Conservation (phyloP, 1,284 basidiomycete genomes). For the Gymnopus androsaceus region DNA sequence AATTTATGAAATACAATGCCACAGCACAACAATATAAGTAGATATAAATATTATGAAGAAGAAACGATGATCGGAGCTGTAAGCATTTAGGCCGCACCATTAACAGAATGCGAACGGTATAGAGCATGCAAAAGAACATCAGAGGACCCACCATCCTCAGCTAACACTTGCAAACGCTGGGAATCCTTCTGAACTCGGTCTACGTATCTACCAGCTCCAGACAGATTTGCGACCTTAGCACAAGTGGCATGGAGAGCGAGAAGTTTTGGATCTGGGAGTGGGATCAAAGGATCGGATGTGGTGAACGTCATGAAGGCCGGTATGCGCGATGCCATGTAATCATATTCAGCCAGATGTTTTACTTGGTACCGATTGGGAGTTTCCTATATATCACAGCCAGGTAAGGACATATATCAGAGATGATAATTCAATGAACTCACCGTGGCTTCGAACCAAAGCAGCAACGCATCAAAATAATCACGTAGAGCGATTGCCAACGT, state of each 20-base stretch:
- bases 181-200: conserved; percentile 19
- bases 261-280: conserved; percentile 18
- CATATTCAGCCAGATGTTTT: neutral
- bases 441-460: conserved; percentile 31
- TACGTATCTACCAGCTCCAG: conserved; percentile 32
- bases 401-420: neutral
- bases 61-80: too few species aligned
- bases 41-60: too few species aligned
- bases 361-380: neutral
- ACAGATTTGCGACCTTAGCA: conserved; percentile 31
- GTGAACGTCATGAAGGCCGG: conserved; percentile 9
- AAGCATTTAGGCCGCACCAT: too few species aligned
- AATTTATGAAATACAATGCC: too few species aligned
- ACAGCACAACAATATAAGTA: too few species aligned
- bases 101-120: neutral
- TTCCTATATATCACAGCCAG: neutral
- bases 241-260: conserved; percentile 27
- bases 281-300: conserved; percentile 3
- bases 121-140: conserved; percentile 5
- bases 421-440: conserved; percentile 19
- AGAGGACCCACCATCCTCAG: neutral
- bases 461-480: conserved; percentile 25
- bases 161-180: conserved; percentile 3
- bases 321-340: neutral
- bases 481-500: conserved; percentile 26